Base-by-base conservation (phyloP, 768 basidiomycete genomes). In the Coprinopsis marcescibilis region DNA sequence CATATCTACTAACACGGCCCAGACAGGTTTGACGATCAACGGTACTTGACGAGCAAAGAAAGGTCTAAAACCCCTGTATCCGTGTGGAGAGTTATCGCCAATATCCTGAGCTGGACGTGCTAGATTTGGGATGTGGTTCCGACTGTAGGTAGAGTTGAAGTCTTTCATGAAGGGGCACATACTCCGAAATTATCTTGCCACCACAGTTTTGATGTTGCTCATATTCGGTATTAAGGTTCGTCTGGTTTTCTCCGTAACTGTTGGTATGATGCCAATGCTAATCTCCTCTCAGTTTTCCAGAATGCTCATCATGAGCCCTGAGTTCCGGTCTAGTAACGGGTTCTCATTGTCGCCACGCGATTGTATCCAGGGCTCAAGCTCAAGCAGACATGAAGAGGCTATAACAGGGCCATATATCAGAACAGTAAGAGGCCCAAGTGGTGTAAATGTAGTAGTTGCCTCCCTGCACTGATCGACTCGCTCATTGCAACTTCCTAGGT, bases 21-120 rank as follows among this genome's bases (percentile, higher is more conserved):
- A 99, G 66, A 98, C 95, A 1, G 95, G 92, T 2, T 68, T 98
- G 34, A 99, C 95, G 2, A 98, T 99, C 48, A 96, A 99, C 55
- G 95, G 95, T 17, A 97, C 98, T 57, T 94, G 96, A 97, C 69
- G 93, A 88, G 26, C 95, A 99, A 66, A 94, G 96, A 66, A 97
- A 95, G 61, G 86, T 98, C 40, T 99, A 98, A 71, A 98, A 97
- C 62, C 96, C 95, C 0, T 79, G 95, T 24, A 96, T 97, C 50
- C 83, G 95, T 38, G 95, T 98, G 15, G 95, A 99, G 69, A 87
- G 85, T 51, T 98, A 34, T 85, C 86, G 43, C 94, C 93, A 0
- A 99, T 98, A 56, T 95, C 91, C 23, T 97, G 97, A 63, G 95
- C 95, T 0, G 96, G 95, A 27, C 81, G 96, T 49, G 98, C 96